These are phyloP conservation scores for Syncephalastrum racemosum DNA, from an alignment of 371 early-diverging fungal species.

Conservation along the genomic window DNA sequence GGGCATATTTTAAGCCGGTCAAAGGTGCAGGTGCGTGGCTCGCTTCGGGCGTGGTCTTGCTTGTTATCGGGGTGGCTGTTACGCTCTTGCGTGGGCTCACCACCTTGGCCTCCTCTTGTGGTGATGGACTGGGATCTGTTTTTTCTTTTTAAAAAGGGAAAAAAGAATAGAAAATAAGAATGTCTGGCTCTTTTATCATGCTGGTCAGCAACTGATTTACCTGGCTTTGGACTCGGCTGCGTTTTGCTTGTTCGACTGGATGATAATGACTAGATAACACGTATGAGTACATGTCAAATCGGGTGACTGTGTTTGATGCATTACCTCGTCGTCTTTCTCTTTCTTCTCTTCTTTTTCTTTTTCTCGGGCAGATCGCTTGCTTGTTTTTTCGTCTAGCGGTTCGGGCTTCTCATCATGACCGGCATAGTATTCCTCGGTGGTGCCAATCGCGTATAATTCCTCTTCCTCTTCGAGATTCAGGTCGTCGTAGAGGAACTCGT, in stretches of 20 bases:
- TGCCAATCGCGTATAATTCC: slow-evolving; percentile 66
- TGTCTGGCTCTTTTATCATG: not conserved
- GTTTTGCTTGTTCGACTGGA: slow-evolving; percentile 2
- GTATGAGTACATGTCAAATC: not conserved
- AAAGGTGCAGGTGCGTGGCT: slow-evolving; percentile 8
- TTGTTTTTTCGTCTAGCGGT: slow-evolving; percentile 18
- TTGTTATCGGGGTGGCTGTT: slow-evolving; percentile 2
- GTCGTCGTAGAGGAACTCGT: slow-evolving; percentile 92
- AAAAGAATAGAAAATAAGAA: not conserved
- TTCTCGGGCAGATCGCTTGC: slow-evolving; percentile 35
- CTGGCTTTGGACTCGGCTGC: slow-evolving; percentile 12
- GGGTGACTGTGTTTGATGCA: not conserved
- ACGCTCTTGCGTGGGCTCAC: not conserved
- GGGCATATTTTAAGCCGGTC: slow-evolving; percentile 30
- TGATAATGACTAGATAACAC: not conserved
- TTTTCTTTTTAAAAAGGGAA: not conserved
- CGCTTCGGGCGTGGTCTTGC: slow-evolving; percentile 7
- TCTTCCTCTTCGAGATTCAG: slow-evolving; percentile 90
- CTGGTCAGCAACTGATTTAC: not conserved
- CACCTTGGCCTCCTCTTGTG: slow-evolving; percentile 7
- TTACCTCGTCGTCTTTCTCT: slow-evolving; percentile 26
- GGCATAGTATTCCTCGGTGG: slow-evolving; percentile 50
- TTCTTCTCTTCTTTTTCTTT: slow-evolving; percentile 41
- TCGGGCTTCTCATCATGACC: slow-evolving; percentile 29
- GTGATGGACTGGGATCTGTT: slow-evolving; percentile 1